Percentiles rank a stretch among this genome's conserved stretches.
These are phyloP conservation scores for Hevea brasiliensis DNA, from an alignment of 345 rosid species.

Conservation along the genomic window DNA sequence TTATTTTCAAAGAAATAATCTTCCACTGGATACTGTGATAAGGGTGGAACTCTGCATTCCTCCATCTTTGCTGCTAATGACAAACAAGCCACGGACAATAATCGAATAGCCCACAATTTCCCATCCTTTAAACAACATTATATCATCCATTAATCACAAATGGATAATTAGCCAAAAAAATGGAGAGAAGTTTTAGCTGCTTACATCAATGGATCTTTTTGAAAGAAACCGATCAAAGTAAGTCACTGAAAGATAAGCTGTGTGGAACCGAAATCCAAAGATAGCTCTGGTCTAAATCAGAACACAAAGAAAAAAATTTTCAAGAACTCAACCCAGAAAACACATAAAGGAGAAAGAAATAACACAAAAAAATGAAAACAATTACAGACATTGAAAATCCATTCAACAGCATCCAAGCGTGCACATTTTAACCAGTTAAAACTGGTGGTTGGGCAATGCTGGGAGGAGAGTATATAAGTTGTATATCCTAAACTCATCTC, in stretches of 20 bases:
- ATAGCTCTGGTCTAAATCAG: constrained; percentile 52
- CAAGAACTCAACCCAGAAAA: constrained; percentile 2
- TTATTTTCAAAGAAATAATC: constrained; percentile 49
- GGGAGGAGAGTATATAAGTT: constrained; percentile 4
- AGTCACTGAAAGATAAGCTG: constrained; percentile 65
- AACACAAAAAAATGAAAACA: constrained; percentile 5
- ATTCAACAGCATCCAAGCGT: constrained; percentile 64
- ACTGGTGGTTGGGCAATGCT: constrained; percentile 6
- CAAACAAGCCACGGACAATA: constrained; percentile 73
- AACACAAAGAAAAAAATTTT: background rate
- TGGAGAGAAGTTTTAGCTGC: background rate
- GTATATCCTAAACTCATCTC: constrained; percentile 33
- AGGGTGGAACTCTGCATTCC: constrained; percentile 57
- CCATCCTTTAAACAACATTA: constrained; percentile 44
- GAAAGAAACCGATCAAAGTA: constrained; percentile 74
- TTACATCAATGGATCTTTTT: constrained; percentile 61
- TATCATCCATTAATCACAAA: constrained; percentile 3
- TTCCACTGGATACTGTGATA: constrained; percentile 52
- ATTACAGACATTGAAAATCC: constrained; percentile 68
- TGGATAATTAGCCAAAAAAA: too few species aligned
- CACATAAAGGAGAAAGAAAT: background rate
- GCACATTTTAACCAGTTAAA: constrained; percentile 39
- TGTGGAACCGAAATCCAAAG: constrained; percentile 65
- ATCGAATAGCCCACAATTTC: constrained; percentile 66
- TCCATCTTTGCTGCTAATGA: constrained; percentile 89